Base-by-base conservation (phyloP, 192 early-diverging fungal genomes). In the Gaertneriomyces semiglobifer region DNA sequence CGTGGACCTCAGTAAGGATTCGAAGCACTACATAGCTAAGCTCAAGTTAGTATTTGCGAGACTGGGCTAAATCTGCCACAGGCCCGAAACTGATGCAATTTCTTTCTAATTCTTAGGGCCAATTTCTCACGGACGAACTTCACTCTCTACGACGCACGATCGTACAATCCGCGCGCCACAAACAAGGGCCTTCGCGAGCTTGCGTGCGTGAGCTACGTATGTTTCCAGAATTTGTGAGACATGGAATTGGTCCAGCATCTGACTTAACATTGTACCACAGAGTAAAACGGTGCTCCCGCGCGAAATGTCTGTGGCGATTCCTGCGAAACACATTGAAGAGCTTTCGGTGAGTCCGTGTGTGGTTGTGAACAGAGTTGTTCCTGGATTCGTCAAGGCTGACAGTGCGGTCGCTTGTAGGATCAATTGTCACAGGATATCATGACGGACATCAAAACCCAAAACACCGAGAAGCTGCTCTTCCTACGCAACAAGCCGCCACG, bases 401-500 rank as follows among this genome's bases (percentile, higher is more conserved):
- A n/a, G 9, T 19, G 43, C 40, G 6, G 52, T 3, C 10, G 14
- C 5, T 14, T 65, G 16, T 20, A 72, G 62, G 73, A 76, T 5
- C 47, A 73, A 55, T 54, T 43, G 19, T 73, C 79, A 10, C 78
- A 67, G 20, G 85, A 86, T 58, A 85, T 86, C 44, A 73, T 82
- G 70, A 47, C 73, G 14, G 85, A 86, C 51, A 59, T 82, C 52
- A 79, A 80, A 53, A 68, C 60, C 44, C 64, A 73, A 52, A 82
- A 81, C 72, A 74, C 67, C 20, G 65, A 79, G 10, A 81, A 76
- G 60, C 70, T 86, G n/a, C 40, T 80, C 55, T 80, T 86, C 58
- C 66, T 86, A 53, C 68, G 73, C 25, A 86, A 86, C 72, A 86
- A 86, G 64, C 69, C 84, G 1, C 85, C 85, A n/a, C 61, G 85